A percentile compares a stretch with the other conserved stretches of the same genome.
Evolutionary conservation across 2,329 filamentous ascomycete genomes (phyloP).

Genomic region (Neurospora sp.): DNA sequence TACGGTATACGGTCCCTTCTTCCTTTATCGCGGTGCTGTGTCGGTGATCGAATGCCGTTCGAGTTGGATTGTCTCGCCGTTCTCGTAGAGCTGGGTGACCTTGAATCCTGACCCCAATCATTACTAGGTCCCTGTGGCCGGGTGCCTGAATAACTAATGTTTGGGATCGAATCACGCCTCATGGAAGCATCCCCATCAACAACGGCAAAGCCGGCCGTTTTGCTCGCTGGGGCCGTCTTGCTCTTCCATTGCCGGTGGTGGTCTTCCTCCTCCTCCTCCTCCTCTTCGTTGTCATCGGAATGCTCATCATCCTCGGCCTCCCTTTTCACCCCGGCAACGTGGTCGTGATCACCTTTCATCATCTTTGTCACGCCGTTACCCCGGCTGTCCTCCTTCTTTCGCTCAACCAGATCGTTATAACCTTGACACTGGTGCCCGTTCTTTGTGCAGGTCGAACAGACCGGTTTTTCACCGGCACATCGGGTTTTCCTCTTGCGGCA

Average conservation of each 20-base stretch:
- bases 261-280: slow-evolving; percentile 23
- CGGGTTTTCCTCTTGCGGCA: slow-evolving; percentile 69
- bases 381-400: slow-evolving; percentile 26
- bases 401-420: slow-evolving; percentile 47
- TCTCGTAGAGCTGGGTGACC: slow-evolving; percentile 9
- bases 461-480: slow-evolving; percentile 63
- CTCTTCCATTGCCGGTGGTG: slow-evolving; percentile 22
- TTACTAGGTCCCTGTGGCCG: slow-evolving; percentile 12
- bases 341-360: slow-evolving; percentile 4
- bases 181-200: slow-evolving; percentile 13
- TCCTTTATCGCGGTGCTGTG: slow-evolving; percentile 32
- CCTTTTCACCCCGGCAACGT: slow-evolving; percentile 2
- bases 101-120: slow-evolving; percentile 18
- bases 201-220: slow-evolving; percentile 14
- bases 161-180: slow-evolving; percentile 16
- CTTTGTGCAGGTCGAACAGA: slow-evolving; percentile 63
- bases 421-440: slow-evolving; percentile 62
- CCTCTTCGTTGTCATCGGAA: slow-evolving; percentile 24
- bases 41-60: slow-evolving; percentile 31
- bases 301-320: slow-evolving; percentile 17
- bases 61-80: slow-evolving; percentile 13
- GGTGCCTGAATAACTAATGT: slow-evolving; percentile 8
- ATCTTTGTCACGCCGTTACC: slow-evolving; percentile 6
- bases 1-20: slow-evolving; percentile 64
- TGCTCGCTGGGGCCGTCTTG: slow-evolving; percentile 14